Evolutionary conservation across 306 rosid species (phyloP).

Genomic region (Vigna trinervia): DNA sequence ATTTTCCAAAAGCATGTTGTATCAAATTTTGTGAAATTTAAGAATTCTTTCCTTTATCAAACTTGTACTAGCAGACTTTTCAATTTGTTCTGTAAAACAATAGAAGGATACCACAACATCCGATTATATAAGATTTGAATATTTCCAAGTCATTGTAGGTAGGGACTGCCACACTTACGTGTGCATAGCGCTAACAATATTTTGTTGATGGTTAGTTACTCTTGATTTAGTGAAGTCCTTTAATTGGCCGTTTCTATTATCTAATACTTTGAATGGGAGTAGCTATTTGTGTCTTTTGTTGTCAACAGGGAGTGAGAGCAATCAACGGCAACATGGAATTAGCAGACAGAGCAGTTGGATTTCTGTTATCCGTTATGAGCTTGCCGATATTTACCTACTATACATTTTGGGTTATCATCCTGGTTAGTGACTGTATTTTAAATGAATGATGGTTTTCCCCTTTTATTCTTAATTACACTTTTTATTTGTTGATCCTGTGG

Average conservation of each 20-base stretch:
- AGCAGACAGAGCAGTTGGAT: constrained; percentile 88
- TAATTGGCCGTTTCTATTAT: background rate
- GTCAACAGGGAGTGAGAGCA: constrained; percentile 54
- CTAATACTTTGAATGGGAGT: background rate
- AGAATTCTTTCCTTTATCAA: background rate
- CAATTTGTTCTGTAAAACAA: background rate
- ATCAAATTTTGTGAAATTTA: background rate
- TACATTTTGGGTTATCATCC: constrained; percentile 93
- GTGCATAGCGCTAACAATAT: constrained; percentile 14
- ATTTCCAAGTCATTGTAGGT: constrained; percentile 1
- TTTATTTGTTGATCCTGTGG: constrained; percentile 26
- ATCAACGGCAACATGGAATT: constrained; percentile 65
- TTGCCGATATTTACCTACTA: constrained; percentile 83
- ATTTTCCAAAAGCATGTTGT: background rate
- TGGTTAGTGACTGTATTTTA: constrained; percentile 61
- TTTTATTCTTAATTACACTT: constrained; percentile 2
- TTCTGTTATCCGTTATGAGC: constrained; percentile 73
- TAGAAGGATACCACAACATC: background rate
- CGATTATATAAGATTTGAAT: constrained; percentile 19
- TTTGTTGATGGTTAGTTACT: background rate
- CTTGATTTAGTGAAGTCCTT: constrained; percentile 9
- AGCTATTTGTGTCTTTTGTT: constrained; percentile 37
- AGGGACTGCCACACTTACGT: background rate
- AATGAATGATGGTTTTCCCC: background rate
- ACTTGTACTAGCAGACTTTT: background rate